Base-by-base conservation (phyloP, 163 green algal genomes). In the Trebouxia gelatinosa region DNA sequence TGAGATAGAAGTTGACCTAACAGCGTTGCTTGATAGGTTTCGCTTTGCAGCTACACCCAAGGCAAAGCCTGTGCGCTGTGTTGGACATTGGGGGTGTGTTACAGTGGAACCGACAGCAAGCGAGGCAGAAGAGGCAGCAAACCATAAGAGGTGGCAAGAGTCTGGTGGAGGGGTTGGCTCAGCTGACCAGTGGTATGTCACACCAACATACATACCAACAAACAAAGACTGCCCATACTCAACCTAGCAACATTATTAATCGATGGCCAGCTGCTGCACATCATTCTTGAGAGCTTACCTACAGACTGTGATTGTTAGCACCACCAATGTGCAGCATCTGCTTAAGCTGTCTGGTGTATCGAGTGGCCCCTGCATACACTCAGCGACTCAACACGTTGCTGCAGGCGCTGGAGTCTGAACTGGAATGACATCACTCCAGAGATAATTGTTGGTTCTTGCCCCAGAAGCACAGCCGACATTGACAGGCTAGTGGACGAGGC, bases 401-500 rank as follows among this genome's bases (percentile, higher is more conserved):
- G 78, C 66, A 86, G 80, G 83, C 80, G 77, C 13, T 89, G 86
- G 85, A 89, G 82, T 19, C 80, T 88, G 34, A 89, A 89, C 77
- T 91, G 79, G 84, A 59, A 89, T 75, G 54, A 76, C 2, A 80
- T 80, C 34, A 64, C 70, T 6, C 19, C 81, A 29, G 70, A 84
- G 29, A 87, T 94, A 28, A 28, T 90, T 21, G 83, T 93, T 13
- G 90, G 90, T 23, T 90, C 85, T 7, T 95, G 90, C 83, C 90
- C 90, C 7, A 82, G 89, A 17, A 84, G 59, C 19, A 26, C 83
- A 9, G 35, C 34, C 1, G 87, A 93, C 62, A 57, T 94, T 5
- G 83, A 90, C 31, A 68, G 79, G 35, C 46, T 94, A 26, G 81
- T 85, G 19, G 77, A 89, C 28, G 86, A 90, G 66, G 83, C 82